Percentiles rank a stretch among this genome's conserved stretches.
Conservation (phyloP, 305 asterid species). For the Solanum aculeatissimum region DNA sequence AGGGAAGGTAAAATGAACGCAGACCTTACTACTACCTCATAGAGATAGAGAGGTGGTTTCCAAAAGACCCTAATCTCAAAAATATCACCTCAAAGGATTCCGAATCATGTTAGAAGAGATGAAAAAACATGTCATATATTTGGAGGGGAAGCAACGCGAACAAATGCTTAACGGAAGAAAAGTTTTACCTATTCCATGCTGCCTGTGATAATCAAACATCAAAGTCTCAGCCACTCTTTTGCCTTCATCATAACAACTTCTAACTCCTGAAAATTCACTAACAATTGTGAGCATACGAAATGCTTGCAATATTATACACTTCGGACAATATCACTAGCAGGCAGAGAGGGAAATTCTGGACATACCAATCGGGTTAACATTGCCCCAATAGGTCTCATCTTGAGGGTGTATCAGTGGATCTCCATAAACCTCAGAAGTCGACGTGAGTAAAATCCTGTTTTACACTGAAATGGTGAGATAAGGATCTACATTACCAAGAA, state of each 20-base stretch:
- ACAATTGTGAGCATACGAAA: not conserved
- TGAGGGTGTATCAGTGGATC: slow-evolving; percentile 99
- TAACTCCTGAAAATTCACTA: slow-evolving; percentile 56
- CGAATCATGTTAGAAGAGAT: not conserved
- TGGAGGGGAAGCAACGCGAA: not conserved
- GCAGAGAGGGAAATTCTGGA: not conserved
- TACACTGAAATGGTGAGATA: not conserved
- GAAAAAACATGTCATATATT: not conserved
- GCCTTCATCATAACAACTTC: slow-evolving; percentile 98
- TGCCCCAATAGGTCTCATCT: slow-evolving; percentile 97
- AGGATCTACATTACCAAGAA: not conserved
- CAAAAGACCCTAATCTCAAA: too few species aligned
- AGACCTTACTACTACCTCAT: too few species aligned
- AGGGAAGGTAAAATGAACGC: too few species aligned
- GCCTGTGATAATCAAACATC: slow-evolving; percentile 99
- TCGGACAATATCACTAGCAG: not conserved
- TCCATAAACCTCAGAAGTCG: slow-evolving; percentile 97
- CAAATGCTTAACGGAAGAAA: not conserved
- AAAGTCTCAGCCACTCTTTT: slow-evolving; percentile 96
- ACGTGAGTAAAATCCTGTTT: slow-evolving; percentile 80
- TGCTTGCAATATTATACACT: not conserved
- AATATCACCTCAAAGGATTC: too few species aligned
- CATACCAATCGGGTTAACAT: slow-evolving; percentile 93
- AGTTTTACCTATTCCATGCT: slow-evolving; percentile 77
- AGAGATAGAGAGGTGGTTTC: too few species aligned